A percentile compares a stretch with the other conserved stretches of the same genome.
Evolutionary conservation across 768 basidiomycete species (phyloP).

Genomic region (Serendipita sp.): DNA sequence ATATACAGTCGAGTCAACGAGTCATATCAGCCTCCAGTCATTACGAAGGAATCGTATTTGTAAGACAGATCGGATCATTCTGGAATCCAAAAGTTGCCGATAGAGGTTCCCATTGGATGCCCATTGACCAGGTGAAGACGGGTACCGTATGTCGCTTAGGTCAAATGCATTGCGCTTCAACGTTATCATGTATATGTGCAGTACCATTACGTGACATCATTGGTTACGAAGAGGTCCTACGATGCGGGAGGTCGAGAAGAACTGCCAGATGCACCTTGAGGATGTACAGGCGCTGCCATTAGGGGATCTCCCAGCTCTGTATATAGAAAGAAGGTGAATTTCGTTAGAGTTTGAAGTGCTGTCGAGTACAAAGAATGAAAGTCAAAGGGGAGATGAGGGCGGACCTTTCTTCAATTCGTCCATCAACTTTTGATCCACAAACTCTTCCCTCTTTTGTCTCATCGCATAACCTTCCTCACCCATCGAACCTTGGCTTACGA

Average conservation of each 20-base stretch:
- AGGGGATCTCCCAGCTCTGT: slow-evolving; percentile 1
- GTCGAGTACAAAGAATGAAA: too few species aligned
- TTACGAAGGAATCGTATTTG: background rate
- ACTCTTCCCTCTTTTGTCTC: slow-evolving; percentile 3
- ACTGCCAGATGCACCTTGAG: background rate
- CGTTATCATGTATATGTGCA: too few species aligned
- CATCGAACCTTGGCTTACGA: background rate
- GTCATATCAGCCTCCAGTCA: background rate
- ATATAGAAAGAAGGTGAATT: background rate
- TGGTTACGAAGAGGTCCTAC: background rate
- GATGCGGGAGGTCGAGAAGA: too few species aligned
- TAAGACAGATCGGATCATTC: background rate
- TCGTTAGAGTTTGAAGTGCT: too few species aligned
- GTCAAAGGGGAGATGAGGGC: background rate
- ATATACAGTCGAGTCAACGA: background rate
- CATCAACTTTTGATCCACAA: slow-evolving; percentile 2
- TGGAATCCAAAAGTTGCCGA: background rate
- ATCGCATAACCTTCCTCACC: background rate
- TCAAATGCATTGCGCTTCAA: too few species aligned
- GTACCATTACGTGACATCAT: background rate
- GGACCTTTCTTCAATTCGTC: slow-evolving; percentile 4
- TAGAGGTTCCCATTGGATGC: background rate
- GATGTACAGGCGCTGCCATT: background rate
- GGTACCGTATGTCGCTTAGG: too few species aligned
- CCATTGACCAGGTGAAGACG: too few species aligned